phyloP scores from a whole-genome alignment of 257 asterid genomes.

The Solanum sparsipilum region DNA sequence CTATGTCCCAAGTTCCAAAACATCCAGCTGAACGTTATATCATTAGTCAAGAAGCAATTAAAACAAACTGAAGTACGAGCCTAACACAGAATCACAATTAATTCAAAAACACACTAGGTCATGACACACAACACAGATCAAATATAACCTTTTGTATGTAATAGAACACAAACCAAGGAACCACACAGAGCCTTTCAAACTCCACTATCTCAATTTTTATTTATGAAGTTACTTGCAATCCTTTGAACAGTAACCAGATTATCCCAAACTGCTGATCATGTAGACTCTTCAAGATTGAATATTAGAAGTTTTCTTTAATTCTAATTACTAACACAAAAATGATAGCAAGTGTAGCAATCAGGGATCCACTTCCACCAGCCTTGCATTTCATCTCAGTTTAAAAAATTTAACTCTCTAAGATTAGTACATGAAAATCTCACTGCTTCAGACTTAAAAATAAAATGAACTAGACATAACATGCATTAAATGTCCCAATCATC shows the following conservation, averaged over 20 bases:
- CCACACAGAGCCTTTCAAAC: background rate
- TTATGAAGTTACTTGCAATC: background rate
- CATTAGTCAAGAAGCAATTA: background rate
- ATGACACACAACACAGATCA: background rate
- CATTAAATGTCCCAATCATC: background rate
- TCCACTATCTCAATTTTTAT: background rate
- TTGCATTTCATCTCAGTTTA: background rate
- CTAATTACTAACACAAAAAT: background rate
- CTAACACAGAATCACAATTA: background rate
- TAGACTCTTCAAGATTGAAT: background rate
- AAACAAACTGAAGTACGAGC: background rate
- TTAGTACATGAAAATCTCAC: background rate
- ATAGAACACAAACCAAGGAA: background rate
- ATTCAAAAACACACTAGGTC: background rate
- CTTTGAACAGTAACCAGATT: background rate
- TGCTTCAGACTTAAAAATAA: background rate
- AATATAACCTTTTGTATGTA: background rate
- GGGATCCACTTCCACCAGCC: background rate
- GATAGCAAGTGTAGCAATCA: background rate
- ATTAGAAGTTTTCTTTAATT: background rate
- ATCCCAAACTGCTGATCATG: background rate
- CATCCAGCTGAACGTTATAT: too few relatives aligned
- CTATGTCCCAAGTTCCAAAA: background rate
- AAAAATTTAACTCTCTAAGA: background rate
- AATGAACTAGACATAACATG: background rate